Percentiles rank a stretch among this genome's conserved stretches.
Evolutionary conservation across 2,329 filamentous ascomycete species (phyloP).

Genomic region (Apiospora saccharicola): DNA sequence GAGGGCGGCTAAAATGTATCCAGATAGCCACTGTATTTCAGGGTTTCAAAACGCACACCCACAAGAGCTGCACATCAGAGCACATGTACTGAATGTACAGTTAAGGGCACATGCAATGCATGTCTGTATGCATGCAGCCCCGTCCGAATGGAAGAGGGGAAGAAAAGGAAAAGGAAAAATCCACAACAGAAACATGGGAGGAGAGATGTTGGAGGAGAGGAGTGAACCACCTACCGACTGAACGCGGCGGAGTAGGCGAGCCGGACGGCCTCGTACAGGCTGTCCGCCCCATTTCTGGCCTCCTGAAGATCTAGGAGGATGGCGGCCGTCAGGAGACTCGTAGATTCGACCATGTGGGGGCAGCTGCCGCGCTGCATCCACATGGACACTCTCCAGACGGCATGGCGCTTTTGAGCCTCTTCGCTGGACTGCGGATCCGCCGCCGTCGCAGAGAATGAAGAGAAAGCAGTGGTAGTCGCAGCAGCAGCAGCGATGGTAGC

Average conservation of each 20-base stretch:
- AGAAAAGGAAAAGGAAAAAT: neutral
- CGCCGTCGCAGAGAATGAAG: constrained; percentile 24
- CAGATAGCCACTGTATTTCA: neutral
- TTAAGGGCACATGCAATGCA: neutral
- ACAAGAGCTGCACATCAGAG: neutral
- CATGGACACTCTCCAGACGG: constrained; percentile 67
- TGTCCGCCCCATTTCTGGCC: constrained; percentile 36
- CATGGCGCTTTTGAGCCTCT: constrained; percentile 48
- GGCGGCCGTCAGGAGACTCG: constrained; percentile 75
- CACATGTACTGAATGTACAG: neutral
- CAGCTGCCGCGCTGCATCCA: constrained; percentile 79
- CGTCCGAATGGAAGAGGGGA: neutral
- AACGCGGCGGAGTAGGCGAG: constrained; percentile 79
- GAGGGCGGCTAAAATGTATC: neutral
- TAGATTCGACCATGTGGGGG: constrained; percentile 82
- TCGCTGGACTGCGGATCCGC: constrained; percentile 18
- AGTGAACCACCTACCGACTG: constrained; percentile 63
- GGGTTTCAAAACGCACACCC: constrained; percentile 1
- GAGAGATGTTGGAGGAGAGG: constrained; percentile 13
- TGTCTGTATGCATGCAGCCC: neutral
- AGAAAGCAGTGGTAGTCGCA: neutral
- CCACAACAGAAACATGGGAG: constrained; percentile 1
- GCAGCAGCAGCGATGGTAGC: neutral
- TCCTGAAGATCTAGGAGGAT: constrained; percentile 66
- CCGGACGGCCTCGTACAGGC: constrained; percentile 66